Evolutionary conservation across 768 basidiomycete genomes (phyloP), one percentile per base, ranked within the genome.

Genomic region (Mycena indigotica): DNA sequence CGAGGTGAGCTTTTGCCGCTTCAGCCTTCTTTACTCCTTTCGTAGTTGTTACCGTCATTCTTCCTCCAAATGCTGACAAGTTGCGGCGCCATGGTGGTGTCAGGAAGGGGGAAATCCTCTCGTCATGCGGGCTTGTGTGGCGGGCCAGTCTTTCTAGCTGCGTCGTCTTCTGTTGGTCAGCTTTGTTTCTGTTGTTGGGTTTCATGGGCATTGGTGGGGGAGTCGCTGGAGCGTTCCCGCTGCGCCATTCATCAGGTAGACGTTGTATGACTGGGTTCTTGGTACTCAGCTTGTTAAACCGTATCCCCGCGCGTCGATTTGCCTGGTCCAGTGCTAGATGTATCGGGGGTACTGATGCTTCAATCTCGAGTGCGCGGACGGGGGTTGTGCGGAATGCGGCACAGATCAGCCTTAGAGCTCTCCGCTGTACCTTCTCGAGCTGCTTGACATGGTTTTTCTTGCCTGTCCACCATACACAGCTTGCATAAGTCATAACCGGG

Each of bases 301-400:
- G 39, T 5, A 39, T 15, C 12, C 53, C 54, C 16, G 45, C 52
- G 3, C 49, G 51, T 4, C 46, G 12, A 1, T 50, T 44, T 1
- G 51, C 21, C 16, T 48, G 28, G 53, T 62, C 26, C 3, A 58
- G 49, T 17, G 40, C 35, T 12, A 45, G n/a, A 6, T n/a, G n/a
- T 1, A 65, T 53, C 4, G 70, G 70, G 4, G 58, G 57, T 26
- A 65, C 58, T 4, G 56, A 39, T 0, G 70, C 57, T 23, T 67
- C 67, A 19, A 70, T 30, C 32, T 69, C 56, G 24, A 72, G 52
- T 0, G 70, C 70, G 4, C 44, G 32, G n/a, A 64, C 55, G 12
- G 61, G 67, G 26, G 67, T 67, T 3, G 70, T 72, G 1, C 57
- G 23, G 60, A 71, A 71, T 3, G 63, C 67, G 1, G 65, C 66